Evolutionary conservation across 371 early-diverging fungal species (phyloP).

Genomic region (Rhizopus arrhizus): DNA sequence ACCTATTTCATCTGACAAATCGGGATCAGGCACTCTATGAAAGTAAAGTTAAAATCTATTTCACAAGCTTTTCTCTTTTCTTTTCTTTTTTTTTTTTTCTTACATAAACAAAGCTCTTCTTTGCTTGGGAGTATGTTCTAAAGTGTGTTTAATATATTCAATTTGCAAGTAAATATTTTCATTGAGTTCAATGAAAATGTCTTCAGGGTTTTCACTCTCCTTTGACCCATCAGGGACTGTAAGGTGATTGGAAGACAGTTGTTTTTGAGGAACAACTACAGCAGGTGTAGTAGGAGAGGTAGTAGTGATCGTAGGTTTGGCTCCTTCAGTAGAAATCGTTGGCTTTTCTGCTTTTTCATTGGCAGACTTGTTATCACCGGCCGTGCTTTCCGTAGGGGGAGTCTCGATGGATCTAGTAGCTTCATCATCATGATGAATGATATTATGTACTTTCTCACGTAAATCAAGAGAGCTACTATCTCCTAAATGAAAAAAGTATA

Average conservation of each 20-base stretch:
- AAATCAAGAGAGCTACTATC: slow-evolving; percentile 13
- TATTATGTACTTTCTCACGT: background rate
- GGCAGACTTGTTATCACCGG: background rate
- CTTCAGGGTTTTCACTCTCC: background rate
- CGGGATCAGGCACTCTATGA: slow-evolving; percentile 46
- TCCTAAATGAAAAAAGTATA: background rate
- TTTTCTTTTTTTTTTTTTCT: background rate
- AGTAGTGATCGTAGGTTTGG: background rate
- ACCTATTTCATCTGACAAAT: slow-evolving; percentile 54
- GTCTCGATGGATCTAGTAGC: background rate
- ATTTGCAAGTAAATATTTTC: slow-evolving; percentile 47
- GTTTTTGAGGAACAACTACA: background rate
- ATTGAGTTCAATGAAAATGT: slow-evolving; percentile 40
- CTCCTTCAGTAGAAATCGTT: background rate
- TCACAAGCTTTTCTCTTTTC: too few species aligned
- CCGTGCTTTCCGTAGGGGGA: background rate
- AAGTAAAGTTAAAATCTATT: background rate
- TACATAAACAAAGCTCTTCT: slow-evolving; percentile 37
- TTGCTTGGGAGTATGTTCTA: slow-evolving; percentile 23
- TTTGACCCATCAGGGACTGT: background rate
- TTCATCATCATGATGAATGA: background rate
- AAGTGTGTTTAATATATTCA: slow-evolving; percentile 12
- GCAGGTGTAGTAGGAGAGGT: background rate
- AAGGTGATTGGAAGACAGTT: background rate
- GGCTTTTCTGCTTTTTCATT: background rate